Base-by-base conservation (phyloP, 768 basidiomycete species). In the Leccinum truebloodii region DNA sequence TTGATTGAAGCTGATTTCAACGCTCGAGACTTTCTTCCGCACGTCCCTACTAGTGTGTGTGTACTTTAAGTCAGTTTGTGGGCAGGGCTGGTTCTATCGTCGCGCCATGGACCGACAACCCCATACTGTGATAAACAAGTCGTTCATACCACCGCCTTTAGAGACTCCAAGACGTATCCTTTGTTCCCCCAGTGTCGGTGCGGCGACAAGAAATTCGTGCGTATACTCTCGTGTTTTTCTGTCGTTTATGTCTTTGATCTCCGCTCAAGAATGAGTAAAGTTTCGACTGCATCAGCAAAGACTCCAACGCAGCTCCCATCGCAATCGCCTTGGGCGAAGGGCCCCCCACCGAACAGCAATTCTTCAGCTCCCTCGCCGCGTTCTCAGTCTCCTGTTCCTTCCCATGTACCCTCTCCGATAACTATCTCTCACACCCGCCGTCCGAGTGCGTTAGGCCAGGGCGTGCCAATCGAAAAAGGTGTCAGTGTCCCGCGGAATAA, bases 311-410 rank as follows among this genome's bases (percentile, higher is more conserved):
- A 81, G 83, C 86, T 88, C 80, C 79, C 88, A 75, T 74, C 82
- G 81, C 85, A 86, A 82, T 93, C 92, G 78, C 93, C 92, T 81
- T 96, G 94, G 94, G 80, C 90, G 78, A 89, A 78, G 83, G 92
- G 93, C 75, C 93, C 93, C 54, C 92, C 94, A 58, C 83, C 83
- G 78, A 82, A 75, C 65, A 78, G 67, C 63, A 73, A 59, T 10
- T 74, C 86, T 57, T 77, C 78, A 60, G 75, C 77, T 56, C 73
- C 88, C 59, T 82, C 88, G 62, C 82, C 89, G 60, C 87, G 90
- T 75, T 87, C 92, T 52, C 88, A 91, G 77, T 90, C 90, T 63
- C 89, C 90, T 65, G 89, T 85, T 58, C 85, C 83, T 20, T 71
- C 83, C 48, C 81, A 75, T 73, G 74, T 71, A 44, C 72, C 78